These are phyloP conservation scores for Neurospora sp. DNA, from an alignment of 495 filamentous ascomycete species.

Conservation along the genomic window DNA sequence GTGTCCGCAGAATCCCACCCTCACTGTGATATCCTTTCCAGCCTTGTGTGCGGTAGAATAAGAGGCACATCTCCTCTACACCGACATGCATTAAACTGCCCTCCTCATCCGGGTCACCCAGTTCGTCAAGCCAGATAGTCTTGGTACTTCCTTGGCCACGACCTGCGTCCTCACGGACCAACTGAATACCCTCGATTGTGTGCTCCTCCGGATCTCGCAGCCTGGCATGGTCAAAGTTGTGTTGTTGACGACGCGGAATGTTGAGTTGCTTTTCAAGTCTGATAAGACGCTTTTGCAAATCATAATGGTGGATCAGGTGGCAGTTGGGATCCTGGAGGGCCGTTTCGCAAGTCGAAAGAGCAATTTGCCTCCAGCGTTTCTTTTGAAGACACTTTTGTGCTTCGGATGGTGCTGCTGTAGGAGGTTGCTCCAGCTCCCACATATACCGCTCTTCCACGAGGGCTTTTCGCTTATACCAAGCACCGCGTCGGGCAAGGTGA, in stretches of 20 bases:
- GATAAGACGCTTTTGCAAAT: conserved; percentile 81
- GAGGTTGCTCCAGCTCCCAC: conserved; percentile 46
- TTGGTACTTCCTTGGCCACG: conserved; percentile 48
- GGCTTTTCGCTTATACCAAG: conserved; percentile 95
- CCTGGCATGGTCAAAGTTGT: conserved; percentile 82
- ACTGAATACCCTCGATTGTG: conserved; percentile 61
- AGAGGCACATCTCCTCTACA: conserved; percentile 88
- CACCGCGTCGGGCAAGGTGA: conserved; percentile 72
- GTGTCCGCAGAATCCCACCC: conserved; percentile 77
- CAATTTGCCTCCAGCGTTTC: conserved; percentile 74
- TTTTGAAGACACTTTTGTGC: conserved; percentile 67
- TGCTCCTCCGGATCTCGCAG: conserved; percentile 67
- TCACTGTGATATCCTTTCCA: conserved; percentile 95
- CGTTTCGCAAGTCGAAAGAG: conserved; percentile 73
- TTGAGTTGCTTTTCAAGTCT: conserved; percentile 83
- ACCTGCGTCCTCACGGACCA: conserved; percentile 47
- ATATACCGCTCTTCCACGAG: conserved; percentile 94
- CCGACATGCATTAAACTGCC: conserved; percentile 29
- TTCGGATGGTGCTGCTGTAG: conserved; percentile 22
- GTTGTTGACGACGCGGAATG: conserved; percentile 76
- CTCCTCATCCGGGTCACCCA: conserved; percentile 58
- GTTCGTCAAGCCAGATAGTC: conserved; percentile 79
- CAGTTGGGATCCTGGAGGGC: conserved; percentile 81
- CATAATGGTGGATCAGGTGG: conserved; percentile 86
- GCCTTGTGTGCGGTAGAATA: conserved; percentile 67